Base-by-base conservation (phyloP, 805 yeast genomes). In the Metschnikowia colocasiae region DNA sequence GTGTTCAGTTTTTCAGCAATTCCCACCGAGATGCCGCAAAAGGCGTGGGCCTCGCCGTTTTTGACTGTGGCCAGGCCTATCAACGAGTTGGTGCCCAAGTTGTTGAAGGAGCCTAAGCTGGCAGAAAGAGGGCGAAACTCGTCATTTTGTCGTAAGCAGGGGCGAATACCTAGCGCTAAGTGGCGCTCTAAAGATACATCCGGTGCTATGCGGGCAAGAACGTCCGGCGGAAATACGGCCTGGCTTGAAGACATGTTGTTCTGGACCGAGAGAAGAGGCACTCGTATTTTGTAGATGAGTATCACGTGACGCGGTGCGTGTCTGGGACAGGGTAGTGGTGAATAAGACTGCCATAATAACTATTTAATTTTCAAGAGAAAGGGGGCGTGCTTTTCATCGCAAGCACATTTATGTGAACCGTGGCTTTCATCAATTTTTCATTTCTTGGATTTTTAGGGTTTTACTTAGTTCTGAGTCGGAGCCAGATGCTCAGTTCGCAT, bases 141-240 rank as follows among this genome's bases (percentile, higher is more conserved):
- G 55, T 79, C 78, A 58, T 83, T 80, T 29, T 75, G 73, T 38
- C 97, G 77, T 42, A 83, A 66, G 40, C 82, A 79, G 8, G 97
- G 96, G 52, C 97, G 81, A 19, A 85, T 59, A 0, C 94, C 92
- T 16, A 81, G 69, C 16, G 84, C 76, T 13, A 91, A 63, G 63
- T 89, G 95, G 59, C 95, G 78, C 60, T 86, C 85, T 37, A 91
- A 71, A 4, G 92, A 85, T 12, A 87, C 62, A 47, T 88, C 96
- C 1, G 97, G 97, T 1, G 95, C 88, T 31, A 91, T 78, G 44
- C 94, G 71, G 1, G 94, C 90, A 36, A 91, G 70, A 9, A 89
- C 88, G 22, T 83, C 85, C 0, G 96, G 92, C 1, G 94, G 83
- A 62, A 90, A 89, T 4, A 79, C 69, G 30, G 85, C 73, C 34